Percentiles rank a stretch among this genome's conserved stretches.
Conservation (phyloP, 768 basidiomycete genomes). For the Termitomyces sp. region DNA sequence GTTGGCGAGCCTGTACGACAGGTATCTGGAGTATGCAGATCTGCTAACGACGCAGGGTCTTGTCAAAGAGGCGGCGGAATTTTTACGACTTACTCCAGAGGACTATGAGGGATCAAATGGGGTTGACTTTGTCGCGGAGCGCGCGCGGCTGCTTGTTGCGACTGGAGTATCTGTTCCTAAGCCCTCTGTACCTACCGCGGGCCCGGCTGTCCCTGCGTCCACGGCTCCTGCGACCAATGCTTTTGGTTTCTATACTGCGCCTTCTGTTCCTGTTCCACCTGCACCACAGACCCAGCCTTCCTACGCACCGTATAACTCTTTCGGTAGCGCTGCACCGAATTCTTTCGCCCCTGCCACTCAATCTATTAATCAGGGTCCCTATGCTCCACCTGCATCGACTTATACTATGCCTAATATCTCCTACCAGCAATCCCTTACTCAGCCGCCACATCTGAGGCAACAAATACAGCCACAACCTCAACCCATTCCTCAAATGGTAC, state of each 20-base stretch:
- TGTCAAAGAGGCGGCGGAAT: conserved; percentile 72
- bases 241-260: conserved; percentile 14
- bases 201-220: conserved; percentile 11
- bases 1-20: conserved; percentile 81
- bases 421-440: conserved; percentile 25
- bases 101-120: conserved; percentile 65
- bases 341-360: conserved; percentile 20
- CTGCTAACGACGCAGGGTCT: conserved; percentile 89
- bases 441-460: conserved; percentile 34
- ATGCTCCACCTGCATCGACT: conserved; percentile 22
- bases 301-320: conserved; percentile 9
- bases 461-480: conserved; percentile 26
- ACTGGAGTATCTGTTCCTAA: conserved; percentile 12
- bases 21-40: conserved; percentile 95
- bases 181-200: conserved; percentile 15
- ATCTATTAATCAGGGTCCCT: conserved; percentile 18
- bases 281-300: conserved; percentile 8
- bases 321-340: conserved; percentile 5
- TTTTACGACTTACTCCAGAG: conserved; percentile 71
- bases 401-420: conserved; percentile 11
- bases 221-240: conserved; percentile 8
- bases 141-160: conserved; percentile 33
- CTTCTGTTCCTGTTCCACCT: conserved; percentile 15
- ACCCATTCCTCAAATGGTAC: conserved; percentile 24
- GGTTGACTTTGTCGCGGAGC: conserved; percentile 29